Evolutionary conservation across 2,329 filamentous ascomycete genomes (phyloP).

Genomic region (Westerdykella aurantiaca): DNA sequence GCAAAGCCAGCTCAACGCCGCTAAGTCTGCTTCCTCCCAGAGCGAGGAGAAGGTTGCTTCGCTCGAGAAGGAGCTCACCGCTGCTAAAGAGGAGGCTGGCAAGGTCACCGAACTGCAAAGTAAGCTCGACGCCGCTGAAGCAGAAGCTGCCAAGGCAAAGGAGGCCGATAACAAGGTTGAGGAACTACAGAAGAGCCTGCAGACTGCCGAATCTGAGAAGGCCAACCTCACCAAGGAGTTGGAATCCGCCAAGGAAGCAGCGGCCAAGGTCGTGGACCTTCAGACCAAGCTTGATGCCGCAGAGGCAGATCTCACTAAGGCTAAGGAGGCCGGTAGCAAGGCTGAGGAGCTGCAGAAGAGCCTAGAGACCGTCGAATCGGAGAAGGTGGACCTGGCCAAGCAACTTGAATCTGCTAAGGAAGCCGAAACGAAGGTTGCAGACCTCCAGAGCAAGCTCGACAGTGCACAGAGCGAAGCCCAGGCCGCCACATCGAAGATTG

Average conservation of each 20-base stretch:
- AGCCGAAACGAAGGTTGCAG: constrained; percentile 1
- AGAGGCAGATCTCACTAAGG: neutral
- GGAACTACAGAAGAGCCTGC: constrained; percentile 2
- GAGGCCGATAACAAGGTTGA: constrained; percentile 5
- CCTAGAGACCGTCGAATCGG: constrained; percentile 1
- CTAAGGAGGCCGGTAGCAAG: constrained; percentile 5
- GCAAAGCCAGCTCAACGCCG: constrained; percentile 4
- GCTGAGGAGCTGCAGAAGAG: constrained; percentile 2
- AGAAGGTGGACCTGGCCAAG: neutral
- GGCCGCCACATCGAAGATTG: constrained; percentile 4
- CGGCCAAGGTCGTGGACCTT: constrained; percentile 2
- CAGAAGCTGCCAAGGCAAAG: constrained; percentile 5
- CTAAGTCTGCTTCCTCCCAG: constrained; percentile 13
- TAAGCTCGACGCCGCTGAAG: constrained; percentile 3
- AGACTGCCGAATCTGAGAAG: neutral
- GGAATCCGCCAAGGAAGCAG: neutral
- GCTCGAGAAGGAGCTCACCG: constrained; percentile 15
- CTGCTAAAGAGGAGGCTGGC: constrained; percentile 14
- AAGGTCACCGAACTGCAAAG: constrained; percentile 16
- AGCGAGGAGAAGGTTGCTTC: constrained; percentile 17
- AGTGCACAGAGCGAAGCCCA: neutral
- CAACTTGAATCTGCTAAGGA: neutral
- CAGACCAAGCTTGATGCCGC: neutral
- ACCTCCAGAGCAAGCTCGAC: neutral
- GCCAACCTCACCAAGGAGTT: neutral